These are phyloP conservation scores for Albugo laibachii DNA, from an alignment of 352 stramenopile species.

Conservation along the genomic window DNA sequence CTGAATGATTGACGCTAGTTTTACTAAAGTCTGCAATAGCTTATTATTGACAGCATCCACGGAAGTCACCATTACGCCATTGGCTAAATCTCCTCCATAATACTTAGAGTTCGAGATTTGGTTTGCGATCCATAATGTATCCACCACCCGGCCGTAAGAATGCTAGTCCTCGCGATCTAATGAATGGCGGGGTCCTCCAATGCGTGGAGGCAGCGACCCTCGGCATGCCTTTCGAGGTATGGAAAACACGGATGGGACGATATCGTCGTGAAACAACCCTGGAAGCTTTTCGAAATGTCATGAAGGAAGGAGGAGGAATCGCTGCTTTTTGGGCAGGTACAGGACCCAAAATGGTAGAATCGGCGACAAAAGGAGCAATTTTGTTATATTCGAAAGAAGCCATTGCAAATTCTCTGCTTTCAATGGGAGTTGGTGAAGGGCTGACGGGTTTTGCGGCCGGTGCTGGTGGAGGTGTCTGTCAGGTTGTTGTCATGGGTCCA, in stretches of 20 bases:
- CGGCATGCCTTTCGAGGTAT: constrained; percentile 85
- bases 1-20: no score
- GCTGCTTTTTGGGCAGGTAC: constrained; percentile 76
- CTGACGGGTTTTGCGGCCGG: constrained; percentile 64
- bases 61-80: no score
- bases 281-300: constrained; percentile 77
- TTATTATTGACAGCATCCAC: no score
- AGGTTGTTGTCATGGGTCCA: constrained; percentile 79
- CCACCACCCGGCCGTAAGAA: constrained; percentile 54
- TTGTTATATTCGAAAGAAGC: constrained; percentile 80
- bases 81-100: no score
- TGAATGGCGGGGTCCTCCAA: constrained; percentile 69
- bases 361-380: constrained; percentile 76
- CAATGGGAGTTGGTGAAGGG: constrained; percentile 35
- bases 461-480: constrained; percentile 69
- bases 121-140: constrained; percentile 16
- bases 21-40: no score
- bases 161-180: constrained; percentile 47
- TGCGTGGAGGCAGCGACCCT: constrained; percentile 78
- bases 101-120: no score
- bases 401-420: constrained; percentile 61
- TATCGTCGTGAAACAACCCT: constrained; percentile 65
- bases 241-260: constrained; percentile 84
- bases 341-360: constrained; percentile 84
- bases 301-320: constrained; percentile 62